Evolutionary conservation across 441 rosid genomes (phyloP).

Genomic region (Erysimum pusillum): DNA sequence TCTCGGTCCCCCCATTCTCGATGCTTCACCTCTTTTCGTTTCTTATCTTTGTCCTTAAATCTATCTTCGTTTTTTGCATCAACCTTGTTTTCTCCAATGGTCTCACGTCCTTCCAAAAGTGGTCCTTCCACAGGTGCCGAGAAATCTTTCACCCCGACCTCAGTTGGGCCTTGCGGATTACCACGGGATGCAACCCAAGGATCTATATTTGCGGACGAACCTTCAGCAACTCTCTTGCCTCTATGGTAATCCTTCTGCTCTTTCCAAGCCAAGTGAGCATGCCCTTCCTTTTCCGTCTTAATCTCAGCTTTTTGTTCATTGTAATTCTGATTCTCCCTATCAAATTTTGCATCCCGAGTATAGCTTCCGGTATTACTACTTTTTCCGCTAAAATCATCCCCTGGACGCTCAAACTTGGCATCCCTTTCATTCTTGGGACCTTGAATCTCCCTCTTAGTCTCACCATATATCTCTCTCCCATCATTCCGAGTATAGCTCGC

Average conservation of each 20-base stretch:
- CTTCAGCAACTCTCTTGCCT: constrained; percentile 81
- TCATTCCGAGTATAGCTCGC: constrained; percentile 56
- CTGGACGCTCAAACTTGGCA: constrained; percentile 66
- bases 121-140: constrained; percentile 66
- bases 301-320: constrained; percentile 67
- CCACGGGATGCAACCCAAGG: constrained; percentile 71
- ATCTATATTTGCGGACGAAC: constrained; percentile 64
- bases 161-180: constrained; percentile 65
- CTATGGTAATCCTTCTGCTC: constrained; percentile 86
- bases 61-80: constrained; percentile 85
- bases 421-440: constrained; percentile 72
- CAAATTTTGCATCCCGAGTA: constrained; percentile 49
- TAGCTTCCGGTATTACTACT: constrained; percentile 25
- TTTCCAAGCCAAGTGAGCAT: constrained; percentile 81
- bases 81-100: constrained; percentile 85
- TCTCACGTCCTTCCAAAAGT: constrained; percentile 72
- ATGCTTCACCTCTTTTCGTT: constrained; percentile 83
- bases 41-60: constrained; percentile 90
- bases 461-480: constrained; percentile 62
- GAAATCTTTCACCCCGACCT: constrained; percentile 70
- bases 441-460: constrained; percentile 77
- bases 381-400: constrained; percentile 59
- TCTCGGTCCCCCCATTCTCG: constrained; percentile 95
- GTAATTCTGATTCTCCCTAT: constrained; percentile 58
- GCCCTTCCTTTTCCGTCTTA: constrained; percentile 77